Base-by-base conservation (phyloP, 1,284 basidiomycete species). In the Naganishia albida region DNA sequence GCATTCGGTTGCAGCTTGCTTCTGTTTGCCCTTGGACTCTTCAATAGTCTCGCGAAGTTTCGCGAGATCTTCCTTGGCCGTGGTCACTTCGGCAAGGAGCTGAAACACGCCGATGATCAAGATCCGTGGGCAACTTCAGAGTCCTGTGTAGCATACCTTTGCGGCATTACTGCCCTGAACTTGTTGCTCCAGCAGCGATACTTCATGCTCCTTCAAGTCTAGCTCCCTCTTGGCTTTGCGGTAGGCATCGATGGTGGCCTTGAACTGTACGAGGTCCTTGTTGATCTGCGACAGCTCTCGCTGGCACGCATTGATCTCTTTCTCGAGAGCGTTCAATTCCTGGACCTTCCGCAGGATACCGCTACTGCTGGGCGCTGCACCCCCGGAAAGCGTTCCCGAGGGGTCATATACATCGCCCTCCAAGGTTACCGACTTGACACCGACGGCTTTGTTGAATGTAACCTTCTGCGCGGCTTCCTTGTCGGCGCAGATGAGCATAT, bases 331-430 rank as follows among this genome's bases (percentile, higher is more conserved):
- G 44, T 89, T 80, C 39, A 96, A 79, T 73, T 93, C 87, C 74
- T 97, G 94, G 3, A 95, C 91, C 71, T 88, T 87, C 68, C 96
- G 81, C 18, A 99, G 82, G 3, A 90, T 82, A 10, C 91, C 90
- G 39, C 85, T 88, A 26, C 86, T 83, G 54, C 81, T 87, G 0
- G 93, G 90, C 1, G 91, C 88, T 6, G 93, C 87, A 13, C 96
- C 96, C 34, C 96, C 96, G 25, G 89, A 92, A 10, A 99, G 84
- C 0, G 91, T 95, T 3, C 96, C 96, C 3, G 89, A 90, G 0
- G 96, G 95, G 72, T 99, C 95, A 78, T 99, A 99, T 7, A 97
- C 87, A 73, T 99, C 96, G 18, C 96, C 96, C 28, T 93, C 88
- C 20, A 95, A 82, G 1, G 96, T 99, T 59, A 99, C 93, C 13